These are phyloP conservation scores for Myrica gale DNA, from an alignment of 306 rosid species.

Conservation along the genomic window DNA sequence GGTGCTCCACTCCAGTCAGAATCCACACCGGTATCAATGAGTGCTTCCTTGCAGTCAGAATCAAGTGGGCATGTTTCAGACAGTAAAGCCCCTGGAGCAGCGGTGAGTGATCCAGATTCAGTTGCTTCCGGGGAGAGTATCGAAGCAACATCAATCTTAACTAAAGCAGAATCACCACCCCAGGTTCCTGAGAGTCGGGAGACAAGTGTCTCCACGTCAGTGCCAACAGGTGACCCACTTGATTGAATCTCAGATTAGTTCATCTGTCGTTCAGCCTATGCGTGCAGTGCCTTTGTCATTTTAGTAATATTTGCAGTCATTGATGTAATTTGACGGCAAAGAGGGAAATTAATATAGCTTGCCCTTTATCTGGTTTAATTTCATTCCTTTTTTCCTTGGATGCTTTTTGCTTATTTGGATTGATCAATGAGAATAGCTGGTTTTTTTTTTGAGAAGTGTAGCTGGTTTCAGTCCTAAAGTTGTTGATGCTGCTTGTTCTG, in stretches of 20 bases:
- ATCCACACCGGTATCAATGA: background rate
- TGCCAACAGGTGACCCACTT: slow-evolving; percentile 34
- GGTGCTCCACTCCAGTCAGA: slow-evolving; percentile 29
- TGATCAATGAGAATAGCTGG: too few relatives aligned
- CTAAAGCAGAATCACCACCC: slow-evolving; percentile 41
- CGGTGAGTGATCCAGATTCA: slow-evolving; percentile 39
- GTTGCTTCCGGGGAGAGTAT: slow-evolving; percentile 35
- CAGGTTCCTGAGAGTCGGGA: slow-evolving; percentile 36
- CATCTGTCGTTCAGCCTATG: background rate
- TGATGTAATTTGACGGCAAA: too few relatives aligned
- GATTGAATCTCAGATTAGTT: slow-evolving; percentile 33
- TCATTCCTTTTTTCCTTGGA: too few relatives aligned
- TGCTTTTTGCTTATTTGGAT: too few relatives aligned
- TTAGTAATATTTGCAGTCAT: too few relatives aligned
- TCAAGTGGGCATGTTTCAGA: slow-evolving; percentile 40
- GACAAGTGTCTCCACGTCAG: slow-evolving; percentile 28
- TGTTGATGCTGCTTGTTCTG: too few relatives aligned
- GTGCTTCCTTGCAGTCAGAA: slow-evolving; percentile 24
- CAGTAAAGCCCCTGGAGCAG: slow-evolving; percentile 26
- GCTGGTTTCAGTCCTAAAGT: too few relatives aligned
- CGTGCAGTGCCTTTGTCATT: slow-evolving; percentile 10
- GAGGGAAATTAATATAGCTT: too few relatives aligned
- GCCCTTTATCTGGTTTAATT: too few relatives aligned
- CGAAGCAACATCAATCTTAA: slow-evolving; percentile 34
- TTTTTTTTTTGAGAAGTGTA: too few relatives aligned